Conservation (phyloP, 164 flowering plant species). For the Vitis amurensis region DNA sequence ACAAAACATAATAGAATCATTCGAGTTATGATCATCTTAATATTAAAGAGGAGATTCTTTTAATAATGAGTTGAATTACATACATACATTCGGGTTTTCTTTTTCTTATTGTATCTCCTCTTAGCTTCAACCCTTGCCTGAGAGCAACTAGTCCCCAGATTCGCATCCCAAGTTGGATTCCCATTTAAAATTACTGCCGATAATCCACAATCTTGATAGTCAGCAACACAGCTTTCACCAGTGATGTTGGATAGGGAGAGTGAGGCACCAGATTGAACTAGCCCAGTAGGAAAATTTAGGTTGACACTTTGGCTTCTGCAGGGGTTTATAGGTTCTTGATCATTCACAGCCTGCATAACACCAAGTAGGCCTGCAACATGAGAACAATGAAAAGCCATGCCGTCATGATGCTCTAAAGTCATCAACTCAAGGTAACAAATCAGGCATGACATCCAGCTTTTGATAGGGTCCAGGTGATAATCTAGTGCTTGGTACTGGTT, state of each 20-base stretch:
- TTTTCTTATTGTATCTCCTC: conserved; percentile 84
- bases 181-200: conserved; percentile 48
- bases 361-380: conserved; percentile 26
- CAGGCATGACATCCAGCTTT: conserved; percentile 35
- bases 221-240: conserved; percentile 59
- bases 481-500: not conserved
- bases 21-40: too few species aligned
- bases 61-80: too few species aligned
- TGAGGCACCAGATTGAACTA: conserved; percentile 51
- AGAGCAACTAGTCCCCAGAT: conserved; percentile 47
- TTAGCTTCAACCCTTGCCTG: conserved; percentile 74
- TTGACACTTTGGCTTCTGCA: conserved; percentile 34
- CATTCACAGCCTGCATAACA: conserved; percentile 29
- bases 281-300: conserved; percentile 40
- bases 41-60: too few species aligned
- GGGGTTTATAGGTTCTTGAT: conserved; percentile 35
- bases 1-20: too few species aligned
- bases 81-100: conserved; percentile 65
- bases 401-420: conserved; percentile 30
- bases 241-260: conserved; percentile 54
- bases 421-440: not conserved
- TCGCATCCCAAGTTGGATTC: conserved; percentile 68
- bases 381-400: conserved; percentile 38
- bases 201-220: conserved; percentile 74
- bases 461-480: not conserved